Evolutionary conservation across 768 basidiomycete genomes (phyloP).

Genomic region (Hygrocybe punicea): DNA sequence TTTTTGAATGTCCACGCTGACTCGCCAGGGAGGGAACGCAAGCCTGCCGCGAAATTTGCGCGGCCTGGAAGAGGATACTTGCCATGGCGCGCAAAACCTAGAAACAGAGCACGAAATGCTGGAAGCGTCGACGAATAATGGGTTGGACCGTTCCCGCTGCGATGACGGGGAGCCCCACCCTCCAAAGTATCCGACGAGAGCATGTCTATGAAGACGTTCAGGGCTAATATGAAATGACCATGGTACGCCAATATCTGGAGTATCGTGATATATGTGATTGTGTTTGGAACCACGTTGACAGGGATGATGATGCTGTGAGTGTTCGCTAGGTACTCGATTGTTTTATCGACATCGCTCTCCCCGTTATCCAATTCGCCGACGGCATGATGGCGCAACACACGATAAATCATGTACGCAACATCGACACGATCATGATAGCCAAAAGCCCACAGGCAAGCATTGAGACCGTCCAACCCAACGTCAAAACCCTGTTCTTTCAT

Average conservation of each 20-base stretch:
- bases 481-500: conserved; percentile 51
- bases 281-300: conserved; percentile 50
- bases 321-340: conserved; percentile 37
- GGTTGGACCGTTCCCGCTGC: conserved; percentile 26
- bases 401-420: conserved; percentile 60
- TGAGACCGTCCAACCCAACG: conserved; percentile 63
- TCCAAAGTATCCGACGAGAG: conserved; percentile 44
- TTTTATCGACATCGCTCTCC: conserved; percentile 34
- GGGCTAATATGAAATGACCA: conserved; percentile 56
- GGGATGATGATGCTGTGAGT: conserved; percentile 48
- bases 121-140: conserved; percentile 45
- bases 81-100: conserved; percentile 68
- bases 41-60: neutral
- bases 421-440: conserved; percentile 50
- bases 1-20: conserved; percentile 57
- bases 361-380: conserved; percentile 33
- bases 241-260: conserved; percentile 70
- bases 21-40: conserved; percentile 2
- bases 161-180: conserved; percentile 29
- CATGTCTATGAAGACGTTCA: conserved; percentile 68
- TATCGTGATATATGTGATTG: conserved; percentile 62
- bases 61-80: conserved; percentile 16
- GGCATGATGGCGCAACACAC: conserved; percentile 54
- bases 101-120: conserved; percentile 69
- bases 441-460: conserved; percentile 70